A percentile compares a stretch with the other conserved stretches of the same genome.
These are phyloP conservation scores for Penicillium sp. DNA, from an alignment of 2,329 filamentous ascomycete genomes.

Conservation along the genomic window DNA sequence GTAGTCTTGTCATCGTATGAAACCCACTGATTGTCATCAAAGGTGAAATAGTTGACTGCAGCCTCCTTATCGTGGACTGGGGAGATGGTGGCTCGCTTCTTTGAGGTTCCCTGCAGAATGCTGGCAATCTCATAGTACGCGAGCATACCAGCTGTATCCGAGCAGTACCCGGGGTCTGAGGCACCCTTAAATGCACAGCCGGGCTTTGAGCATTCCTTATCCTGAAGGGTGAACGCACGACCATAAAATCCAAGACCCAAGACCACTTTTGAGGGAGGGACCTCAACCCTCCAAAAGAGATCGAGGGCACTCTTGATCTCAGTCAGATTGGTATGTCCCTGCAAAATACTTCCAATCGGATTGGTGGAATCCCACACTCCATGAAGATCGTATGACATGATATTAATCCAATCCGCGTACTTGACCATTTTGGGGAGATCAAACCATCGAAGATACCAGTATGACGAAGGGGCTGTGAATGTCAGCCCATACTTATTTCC, in stretches of 20 bases:
- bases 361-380: no score
- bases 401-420: no score
- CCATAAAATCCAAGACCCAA: background rate
- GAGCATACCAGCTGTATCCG: background rate
- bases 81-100: no score
- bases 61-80: background rate
- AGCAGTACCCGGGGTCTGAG: background rate
- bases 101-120: background rate
- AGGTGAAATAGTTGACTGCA: conserved; percentile 24
- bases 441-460: no score
- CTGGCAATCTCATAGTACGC: background rate
- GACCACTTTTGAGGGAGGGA: background rate
- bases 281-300: background rate
- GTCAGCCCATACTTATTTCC: no score
- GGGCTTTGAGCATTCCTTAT: background rate
- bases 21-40: conserved; percentile 45
- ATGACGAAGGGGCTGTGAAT: no score
- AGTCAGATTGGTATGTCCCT: background rate
- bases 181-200: background rate
- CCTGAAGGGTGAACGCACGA: background rate
- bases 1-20: conserved; percentile 45
- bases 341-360: background rate
- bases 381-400: no score
- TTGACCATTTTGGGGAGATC: no score
- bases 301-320: background rate